Base-by-base conservation (phyloP, 176 grass and related monocot genomes). In the Thinopyrum elongatum region DNA sequence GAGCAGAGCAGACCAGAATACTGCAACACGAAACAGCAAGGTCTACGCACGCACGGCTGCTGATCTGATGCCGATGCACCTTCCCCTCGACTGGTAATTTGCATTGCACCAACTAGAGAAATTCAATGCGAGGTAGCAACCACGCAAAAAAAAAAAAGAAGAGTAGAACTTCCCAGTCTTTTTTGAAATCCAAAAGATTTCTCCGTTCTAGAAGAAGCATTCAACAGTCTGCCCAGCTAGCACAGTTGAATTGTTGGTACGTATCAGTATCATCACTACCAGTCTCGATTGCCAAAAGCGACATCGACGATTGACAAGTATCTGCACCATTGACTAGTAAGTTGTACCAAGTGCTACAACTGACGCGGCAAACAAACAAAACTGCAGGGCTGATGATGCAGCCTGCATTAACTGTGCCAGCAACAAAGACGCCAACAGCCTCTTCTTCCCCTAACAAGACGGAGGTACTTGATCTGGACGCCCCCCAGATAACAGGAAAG, bases 351-450 rank as follows among this genome's bases (percentile, higher is more conserved):
- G 26, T 36, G 58, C 27, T 65, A 65, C 21, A 31, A 28, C 29
- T 30, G 6, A 76, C 9, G 5, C 36, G 0, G 7, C 6, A 58
- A 19, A 16, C 49, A 29, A 10, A 74, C 14, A 47, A 53, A 76
- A 27, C 23, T 6, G 73, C 47, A 46, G 42, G 2, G 42, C 46
- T 4, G 72, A 0, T 49, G 72, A 2, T 10, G 5, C 58, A 38
- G 10, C 19, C 87, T 17, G n/a, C 69, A 81, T 89, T 85, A 84
- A 85, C 68, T 42, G 55, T 1, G 16, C 68, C 21, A 28, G 23
- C 29, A 80, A 65, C 39, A 22, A 15, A 49, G 35, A 78, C 13
- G 41, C 21, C 27, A 15, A 58, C 42, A 31, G 81, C 38, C 10
- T 25, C 39, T 41, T 74, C 71, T 4, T 67, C 30, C 44, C 38